Percentiles rank a stretch among this genome's conserved stretches.
Evolutionary conservation across 495 filamentous ascomycete species (phyloP).

Genomic region (Thermothielavioides terrestris): DNA sequence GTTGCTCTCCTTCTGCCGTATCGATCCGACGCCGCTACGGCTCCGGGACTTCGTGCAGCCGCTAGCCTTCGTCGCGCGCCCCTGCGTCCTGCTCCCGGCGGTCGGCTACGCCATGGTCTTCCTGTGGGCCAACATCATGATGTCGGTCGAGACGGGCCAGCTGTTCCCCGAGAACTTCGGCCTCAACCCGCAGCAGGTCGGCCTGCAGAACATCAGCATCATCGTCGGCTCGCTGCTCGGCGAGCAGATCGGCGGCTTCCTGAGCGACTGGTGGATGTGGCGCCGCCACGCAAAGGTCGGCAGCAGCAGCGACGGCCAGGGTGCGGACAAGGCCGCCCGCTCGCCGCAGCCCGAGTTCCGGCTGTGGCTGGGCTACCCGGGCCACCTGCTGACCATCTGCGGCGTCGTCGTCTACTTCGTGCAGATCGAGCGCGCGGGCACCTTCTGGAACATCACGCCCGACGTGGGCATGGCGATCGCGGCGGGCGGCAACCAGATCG

Average conservation of each 20-base stretch:
- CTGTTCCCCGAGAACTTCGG: neutral
- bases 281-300: neutral
- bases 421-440: neutral
- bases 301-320: neutral
- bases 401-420: neutral
- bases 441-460: neutral
- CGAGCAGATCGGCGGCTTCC: constrained; percentile 3
- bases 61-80: neutral
- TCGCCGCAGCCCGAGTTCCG: constrained; percentile 1
- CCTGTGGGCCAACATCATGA: constrained; percentile 1
- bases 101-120: constrained; percentile 3
- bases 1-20: neutral
- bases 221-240: constrained; percentile 1
- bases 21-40: neutral
- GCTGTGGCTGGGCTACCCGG: neutral
- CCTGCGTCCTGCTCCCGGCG: neutral
- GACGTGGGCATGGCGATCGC: neutral
- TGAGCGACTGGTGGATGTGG: constrained; percentile 7
- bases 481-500: constrained; percentile 1
- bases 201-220: constrained; percentile 4
- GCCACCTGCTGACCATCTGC: neutral
- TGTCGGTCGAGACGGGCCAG: neutral
- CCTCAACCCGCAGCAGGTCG: constrained; percentile 1
- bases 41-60: neutral
- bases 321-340: neutral